phyloP scores from a whole-genome alignment of 805 yeast genomes.

The Candida pini region DNA sequence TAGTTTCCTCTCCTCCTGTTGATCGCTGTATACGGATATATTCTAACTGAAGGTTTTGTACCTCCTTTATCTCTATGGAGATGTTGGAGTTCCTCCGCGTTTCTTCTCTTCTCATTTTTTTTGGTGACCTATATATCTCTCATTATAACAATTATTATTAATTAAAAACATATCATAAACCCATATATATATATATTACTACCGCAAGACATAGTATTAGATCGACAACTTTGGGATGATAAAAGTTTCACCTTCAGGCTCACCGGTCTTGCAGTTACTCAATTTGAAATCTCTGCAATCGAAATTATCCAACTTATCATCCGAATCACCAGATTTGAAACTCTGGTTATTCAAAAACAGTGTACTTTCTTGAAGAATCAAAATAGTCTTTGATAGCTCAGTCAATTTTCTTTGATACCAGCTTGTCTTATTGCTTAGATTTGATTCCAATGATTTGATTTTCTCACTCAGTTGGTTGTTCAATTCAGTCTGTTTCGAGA shows the following conservation, averaged over 20 bases:
- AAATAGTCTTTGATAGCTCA: slow-evolving; percentile 16
- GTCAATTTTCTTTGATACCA: slow-evolving; percentile 14
- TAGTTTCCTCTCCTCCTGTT: no score
- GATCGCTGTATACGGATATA: no score
- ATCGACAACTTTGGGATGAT: neutral
- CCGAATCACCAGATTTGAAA: neutral
- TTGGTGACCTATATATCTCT: no score
- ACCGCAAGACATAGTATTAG: no score
- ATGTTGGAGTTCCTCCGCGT: no score
- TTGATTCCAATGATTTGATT: slow-evolving; percentile 9
- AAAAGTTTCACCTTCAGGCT: neutral
- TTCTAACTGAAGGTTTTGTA: no score
- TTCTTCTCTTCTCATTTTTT: no score
- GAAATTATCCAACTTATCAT: neutral
- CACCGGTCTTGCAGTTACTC: neutral
- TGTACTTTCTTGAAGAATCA: slow-evolving; percentile 15
- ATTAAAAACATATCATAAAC: no score
- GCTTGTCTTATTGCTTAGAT: slow-evolving; percentile 8
- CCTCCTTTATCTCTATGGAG: no score
- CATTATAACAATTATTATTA: no score
- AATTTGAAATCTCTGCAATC: neutral
- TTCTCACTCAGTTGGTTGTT: neutral
- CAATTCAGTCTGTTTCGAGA: no score
- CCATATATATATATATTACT: no score
- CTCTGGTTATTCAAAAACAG: slow-evolving; percentile 8